Evolutionary conservation across 441 rosid genomes (phyloP), one percentile per base, ranked within the genome.

Genomic region (Croton setiger): DNA sequence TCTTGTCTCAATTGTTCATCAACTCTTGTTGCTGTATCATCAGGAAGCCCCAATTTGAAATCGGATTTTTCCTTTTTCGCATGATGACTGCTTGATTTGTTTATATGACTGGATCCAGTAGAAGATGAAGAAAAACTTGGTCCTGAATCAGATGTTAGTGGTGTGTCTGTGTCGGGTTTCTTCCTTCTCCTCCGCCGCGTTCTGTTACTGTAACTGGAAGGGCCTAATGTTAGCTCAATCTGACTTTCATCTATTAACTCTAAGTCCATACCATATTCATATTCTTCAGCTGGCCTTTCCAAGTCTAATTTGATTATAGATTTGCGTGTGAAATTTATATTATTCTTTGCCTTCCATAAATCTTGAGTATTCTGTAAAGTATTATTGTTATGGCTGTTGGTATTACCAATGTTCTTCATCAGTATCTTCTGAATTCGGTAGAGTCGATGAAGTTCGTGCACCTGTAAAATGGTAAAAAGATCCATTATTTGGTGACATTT

Each of bases 401-500:
- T n/a, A 68, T 52, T 72, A 37, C 68, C 76, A 60, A 75, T 81
- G 81, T 72, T 92, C 69, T 82, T 82, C 99, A 92, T 94, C 79
- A 94, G 57, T 64, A 78, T 73, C 80, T 92, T 94, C 79, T 94
- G 99, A 59, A 85, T 85, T 81, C 76, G 72, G 74, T 94, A 94
- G 23, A 94, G 82, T 63, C 99, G 89, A 76, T 94, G 99, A 57
- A 94, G 99, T 82, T 94, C 99, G 60, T 76, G 65, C 10, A 94
- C 92, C 99, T 94, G 76, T 55, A 70, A 54, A 35, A 60, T 4
- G 43, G 43, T 39, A 39, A 27, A 27, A 27, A 27, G 31, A 27
- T 27, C 31, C 31, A 0, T 27, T 27, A 27, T 27, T 27, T 27
- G 1, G 31, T 27, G 31, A 27, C 31, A 27, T 27, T 27, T 27